Percentiles rank a stretch among this genome's conserved stretches.
phyloP scores from a whole-genome alignment of 2,329 filamentous ascomycete genomes.

The Dothidotthia symphoricarpi region DNA sequence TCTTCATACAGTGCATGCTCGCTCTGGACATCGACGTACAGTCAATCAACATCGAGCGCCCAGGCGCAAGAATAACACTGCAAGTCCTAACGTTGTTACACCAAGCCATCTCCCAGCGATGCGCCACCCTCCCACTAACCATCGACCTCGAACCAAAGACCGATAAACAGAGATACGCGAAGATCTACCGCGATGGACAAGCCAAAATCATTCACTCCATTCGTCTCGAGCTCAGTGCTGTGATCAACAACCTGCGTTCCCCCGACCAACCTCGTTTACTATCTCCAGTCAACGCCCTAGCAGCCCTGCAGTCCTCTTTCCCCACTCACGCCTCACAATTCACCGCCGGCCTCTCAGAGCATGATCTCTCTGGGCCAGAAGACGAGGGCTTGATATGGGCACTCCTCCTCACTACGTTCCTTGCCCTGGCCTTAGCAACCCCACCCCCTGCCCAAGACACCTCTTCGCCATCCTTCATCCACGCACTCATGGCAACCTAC shows the following conservation, averaged over 20 bases:
- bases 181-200: conserved; percentile 47
- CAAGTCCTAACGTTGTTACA: conserved; percentile 24
- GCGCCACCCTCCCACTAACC: conserved; percentile 16
- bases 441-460: not conserved
- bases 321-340: conserved; percentile 10
- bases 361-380: conserved; percentile 8
- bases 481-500: conserved; percentile 11
- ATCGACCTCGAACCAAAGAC: conserved; percentile 21
- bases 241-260: conserved; percentile 8
- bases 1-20: conserved; percentile 29
- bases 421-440: conserved; percentile 13
- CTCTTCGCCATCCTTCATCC: conserved; percentile 6
- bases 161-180: conserved; percentile 42
- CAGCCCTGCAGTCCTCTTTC: conserved; percentile 14
- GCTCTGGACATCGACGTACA: conserved; percentile 16
- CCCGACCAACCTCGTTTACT: conserved; percentile 1
- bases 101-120: conserved; percentile 24
- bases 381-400: conserved; percentile 23
- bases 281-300: not conserved
- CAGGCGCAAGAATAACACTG: conserved; percentile 21
- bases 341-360: conserved; percentile 10
- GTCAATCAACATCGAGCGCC: conserved; percentile 11
- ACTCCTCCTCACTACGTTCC: conserved; percentile 20
- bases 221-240: conserved; percentile 20
- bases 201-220: conserved; percentile 28